Evolutionary conservation across 2,329 filamentous ascomycete genomes (phyloP).

Genomic region (Xylaria hypoxylon): DNA sequence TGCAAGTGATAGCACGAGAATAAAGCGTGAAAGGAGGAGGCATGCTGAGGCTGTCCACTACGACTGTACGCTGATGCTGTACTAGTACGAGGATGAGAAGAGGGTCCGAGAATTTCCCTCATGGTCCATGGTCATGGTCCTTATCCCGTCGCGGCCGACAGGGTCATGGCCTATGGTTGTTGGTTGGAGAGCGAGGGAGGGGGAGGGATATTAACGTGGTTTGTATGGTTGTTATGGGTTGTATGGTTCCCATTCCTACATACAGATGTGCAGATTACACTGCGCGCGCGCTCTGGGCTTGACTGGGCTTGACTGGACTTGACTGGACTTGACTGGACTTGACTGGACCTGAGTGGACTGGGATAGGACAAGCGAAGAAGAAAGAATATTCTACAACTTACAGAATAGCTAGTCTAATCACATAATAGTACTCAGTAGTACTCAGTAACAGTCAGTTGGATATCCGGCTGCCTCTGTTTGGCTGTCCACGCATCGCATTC

Average conservation of each 20-base stretch:
- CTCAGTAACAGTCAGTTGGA: no score
- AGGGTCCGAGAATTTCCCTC: constrained; percentile 39
- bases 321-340: no score
- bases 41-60: constrained; percentile 35
- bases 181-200: constrained; percentile 36
- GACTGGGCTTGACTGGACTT: no score
- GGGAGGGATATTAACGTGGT: constrained; percentile 36
- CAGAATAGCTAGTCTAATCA: constrained; percentile 21
- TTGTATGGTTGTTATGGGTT: constrained; percentile 33
- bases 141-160: constrained; percentile 32
- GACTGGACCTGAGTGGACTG: background rate
- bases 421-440: no score
- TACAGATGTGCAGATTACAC: constrained; percentile 20
- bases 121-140: constrained; percentile 26
- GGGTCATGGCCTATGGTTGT: constrained; percentile 31
- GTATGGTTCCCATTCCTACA: constrained; percentile 30
- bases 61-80: constrained; percentile 14
- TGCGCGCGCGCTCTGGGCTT: no score
- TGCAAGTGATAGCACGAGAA: constrained; percentile 20
- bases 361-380: constrained; percentile 13
- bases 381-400: constrained; percentile 15
- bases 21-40: constrained; percentile 27
- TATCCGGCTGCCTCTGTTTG: constrained; percentile 28
- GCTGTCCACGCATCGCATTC: constrained; percentile 25
- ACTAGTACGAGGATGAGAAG: constrained; percentile 31